phyloP scores from a whole-genome alignment of 1,139 yeast genomes.

The Candida tropicalis region DNA sequence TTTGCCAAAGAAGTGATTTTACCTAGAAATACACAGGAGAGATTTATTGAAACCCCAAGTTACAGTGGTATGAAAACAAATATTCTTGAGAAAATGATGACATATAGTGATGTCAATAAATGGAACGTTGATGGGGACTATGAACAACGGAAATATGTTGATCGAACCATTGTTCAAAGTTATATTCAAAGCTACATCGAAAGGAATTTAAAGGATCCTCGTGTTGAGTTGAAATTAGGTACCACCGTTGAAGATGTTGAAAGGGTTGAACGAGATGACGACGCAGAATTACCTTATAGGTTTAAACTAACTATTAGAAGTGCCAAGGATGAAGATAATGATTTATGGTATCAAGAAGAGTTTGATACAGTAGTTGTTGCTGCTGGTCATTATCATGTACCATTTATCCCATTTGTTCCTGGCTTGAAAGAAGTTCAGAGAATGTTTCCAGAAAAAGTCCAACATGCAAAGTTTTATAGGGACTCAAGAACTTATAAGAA shows the following conservation, averaged over 20 bases:
- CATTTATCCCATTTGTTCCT: constrained; percentile 36
- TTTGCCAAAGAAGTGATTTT: constrained; percentile 11
- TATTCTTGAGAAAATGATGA: constrained; percentile 47
- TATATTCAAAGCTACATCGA: constrained; percentile 39
- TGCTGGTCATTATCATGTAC: constrained; percentile 39
- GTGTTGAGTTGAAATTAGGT: constrained; percentile 25
- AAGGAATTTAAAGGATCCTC: constrained; percentile 22
- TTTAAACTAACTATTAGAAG: constrained; percentile 37
- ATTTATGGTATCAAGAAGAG: constrained; percentile 26
- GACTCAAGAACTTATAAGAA: constrained; percentile 27
- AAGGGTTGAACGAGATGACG: constrained; percentile 20
- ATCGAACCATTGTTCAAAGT: constrained; percentile 27
- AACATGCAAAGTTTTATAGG: constrained; percentile 47
- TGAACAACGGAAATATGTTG: constrained; percentile 28
- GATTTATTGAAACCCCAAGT: constrained; percentile 41
- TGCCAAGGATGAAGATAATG: constrained; percentile 22
- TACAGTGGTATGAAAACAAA: constrained; percentile 42
- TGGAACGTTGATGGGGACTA: constrained; percentile 34
- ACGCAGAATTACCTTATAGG: constrained; percentile 20
- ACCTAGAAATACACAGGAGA: constrained; percentile 19
- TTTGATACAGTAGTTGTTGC: constrained; percentile 34
- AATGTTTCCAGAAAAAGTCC: constrained; percentile 28
- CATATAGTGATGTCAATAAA: constrained; percentile 38
- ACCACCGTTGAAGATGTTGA: constrained; percentile 45
- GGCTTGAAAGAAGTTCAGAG: constrained; percentile 39